Evolutionary conservation across 148 eudicot genomes (phyloP), one percentile per base, ranked within the genome.

Genomic region (Vaccinium macrocarpon): DNA sequence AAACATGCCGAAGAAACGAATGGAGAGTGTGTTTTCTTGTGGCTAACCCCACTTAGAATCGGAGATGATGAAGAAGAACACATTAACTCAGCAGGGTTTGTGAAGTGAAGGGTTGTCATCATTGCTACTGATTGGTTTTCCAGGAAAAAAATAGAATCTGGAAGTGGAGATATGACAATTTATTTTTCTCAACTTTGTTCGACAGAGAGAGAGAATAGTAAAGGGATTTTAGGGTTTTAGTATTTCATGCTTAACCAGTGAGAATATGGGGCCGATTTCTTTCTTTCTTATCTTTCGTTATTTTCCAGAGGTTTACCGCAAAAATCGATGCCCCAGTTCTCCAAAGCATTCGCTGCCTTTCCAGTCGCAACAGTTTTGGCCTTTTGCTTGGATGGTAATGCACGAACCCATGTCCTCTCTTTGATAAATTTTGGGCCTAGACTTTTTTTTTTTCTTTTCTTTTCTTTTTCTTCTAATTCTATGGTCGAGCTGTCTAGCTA

Each of bases 71-170:
- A 51, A 6, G 89, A 86, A 27, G 87, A 53, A 14, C 91, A 83
- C 50, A 87, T 42, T 23, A 88, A 59, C 48, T 86, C 87, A 46
- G 79, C 71, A 59, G 85, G 86, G 85, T 46, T 85, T 79, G 85
- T 50, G 72, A 91, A 84, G 76, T 56, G 87, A 59, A 88, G 64
- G n/a, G 87, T 74, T 72, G 85, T 89, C 92, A 90, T 90, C 56
- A 42, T 49, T 70, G 84, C 81, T 2, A 42, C 46, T 42, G 46
- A 42, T 42, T 42, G 46, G 78, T 51, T 35, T 72, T 13, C 62
- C 78, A 19, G 71, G 84, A 71, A 82, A 80, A 18, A 68, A 27
- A 4, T 29, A 32, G 66, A 1, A 32, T 68, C 42, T 18, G 18
- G 35, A 42, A 50, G 50, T 27, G 8, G 57, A 21, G 38, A 1